Percentiles rank a stretch among this genome's conserved stretches.
Conservation (phyloP, 2,329 filamentous ascomycete species). For the Neofusicoccum umdonicola region DNA sequence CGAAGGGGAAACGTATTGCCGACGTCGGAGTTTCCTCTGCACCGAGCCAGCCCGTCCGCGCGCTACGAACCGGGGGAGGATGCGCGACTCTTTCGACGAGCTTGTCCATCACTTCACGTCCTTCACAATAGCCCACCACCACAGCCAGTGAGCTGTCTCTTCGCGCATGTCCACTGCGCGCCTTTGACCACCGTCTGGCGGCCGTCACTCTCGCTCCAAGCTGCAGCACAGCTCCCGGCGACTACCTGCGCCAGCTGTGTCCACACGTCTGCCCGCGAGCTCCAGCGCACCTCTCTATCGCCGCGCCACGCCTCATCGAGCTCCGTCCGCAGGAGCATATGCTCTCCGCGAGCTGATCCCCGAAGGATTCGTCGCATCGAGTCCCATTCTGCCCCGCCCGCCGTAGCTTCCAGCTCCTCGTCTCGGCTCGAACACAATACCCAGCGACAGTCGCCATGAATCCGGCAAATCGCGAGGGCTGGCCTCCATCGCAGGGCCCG, state of each 20-base stretch:
- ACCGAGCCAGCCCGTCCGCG: conserved; percentile 11
- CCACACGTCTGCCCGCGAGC: conserved; percentile 13
- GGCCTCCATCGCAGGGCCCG: conserved; percentile 45
- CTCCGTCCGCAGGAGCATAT: conserved; percentile 11
- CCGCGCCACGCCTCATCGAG: not conserved
- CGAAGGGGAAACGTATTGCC: not conserved
- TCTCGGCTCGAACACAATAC: not conserved
- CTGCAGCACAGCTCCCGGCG: not conserved
- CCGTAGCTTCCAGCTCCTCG: not conserved
- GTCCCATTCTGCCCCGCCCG: conserved; percentile 1
- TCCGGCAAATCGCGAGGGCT: conserved; percentile 41
- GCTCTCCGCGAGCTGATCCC: conserved; percentile 8
- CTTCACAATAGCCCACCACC: not conserved
- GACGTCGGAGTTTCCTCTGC: conserved; percentile 18
- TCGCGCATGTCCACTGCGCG: conserved; percentile 2
- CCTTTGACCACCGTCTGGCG: not conserved
- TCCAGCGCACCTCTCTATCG: conserved; percentile 10
- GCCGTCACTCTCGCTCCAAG: not conserved
- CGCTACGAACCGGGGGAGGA: conserved; percentile 14
- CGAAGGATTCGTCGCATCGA: not conserved
- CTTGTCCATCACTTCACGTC: conserved; percentile 3
- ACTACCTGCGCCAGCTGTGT: not conserved
- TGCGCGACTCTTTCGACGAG: conserved; percentile 18
- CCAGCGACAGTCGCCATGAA: conserved; percentile 29
- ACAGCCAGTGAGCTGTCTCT: not conserved